Base-by-base conservation (phyloP, 768 basidiomycete genomes). In the Boletales sp. region DNA sequence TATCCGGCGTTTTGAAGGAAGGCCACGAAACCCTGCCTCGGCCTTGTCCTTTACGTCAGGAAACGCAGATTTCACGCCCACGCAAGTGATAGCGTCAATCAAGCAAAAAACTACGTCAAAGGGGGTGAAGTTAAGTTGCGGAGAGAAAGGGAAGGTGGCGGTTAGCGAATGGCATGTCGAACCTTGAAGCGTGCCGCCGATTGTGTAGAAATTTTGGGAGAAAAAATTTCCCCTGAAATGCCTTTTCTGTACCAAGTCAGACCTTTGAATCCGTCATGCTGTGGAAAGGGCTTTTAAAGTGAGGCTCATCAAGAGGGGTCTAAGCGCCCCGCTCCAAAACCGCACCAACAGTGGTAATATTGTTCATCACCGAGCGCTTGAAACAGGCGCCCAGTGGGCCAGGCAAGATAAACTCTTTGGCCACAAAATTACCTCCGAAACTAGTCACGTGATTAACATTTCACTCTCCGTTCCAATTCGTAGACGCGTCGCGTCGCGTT, bases 401-500 rank as follows among this genome's bases (percentile, higher is more conserved):
- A 12, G 17, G 32, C 5, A 44, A 44, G 21, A 25, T 36, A 18
- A 44, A 35, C 19, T 30, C 42, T 56, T 53, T 34, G 17, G 25
- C 31, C 43, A 34, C 15, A 40, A 45, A 46, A n/a, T 10, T 11
- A 2, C 7, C 13, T n/a, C 12, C 11, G 35, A 19, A 44, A 18
- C 4, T 8, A 8, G 5, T 4, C 61, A 66, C 56, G 52, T 69
- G 58, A 50, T 1, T 0, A 1, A 9, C 6, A 0, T 37, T 65
- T 63, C 13, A 39, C 19, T 43, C 65, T 69, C 65, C 67, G 65
- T 12, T 48, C 54, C 15, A 65, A 69, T 49, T 32, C 14, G 3
- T 7, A 8, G 50, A 37, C 66, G 66, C 68, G 64, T 57, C 66
- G 66, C 66, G 66, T 59, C 66, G 64, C 62, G 66, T 57, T 34